Conservation (phyloP, 257 asterid genomes). For the Solanum neorickii region DNA sequence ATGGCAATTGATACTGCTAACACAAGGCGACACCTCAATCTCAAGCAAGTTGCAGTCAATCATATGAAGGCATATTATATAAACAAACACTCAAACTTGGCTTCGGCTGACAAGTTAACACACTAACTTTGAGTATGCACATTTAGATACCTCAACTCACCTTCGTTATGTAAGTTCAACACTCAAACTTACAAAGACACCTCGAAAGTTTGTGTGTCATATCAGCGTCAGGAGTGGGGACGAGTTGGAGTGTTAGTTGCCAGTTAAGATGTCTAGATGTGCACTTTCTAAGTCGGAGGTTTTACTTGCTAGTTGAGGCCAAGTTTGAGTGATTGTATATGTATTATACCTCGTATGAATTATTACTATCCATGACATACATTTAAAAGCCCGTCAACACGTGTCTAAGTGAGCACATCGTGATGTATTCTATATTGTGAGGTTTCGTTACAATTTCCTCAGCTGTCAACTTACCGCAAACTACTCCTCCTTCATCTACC, state of each 20-base stretch:
- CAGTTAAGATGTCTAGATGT: not conserved
- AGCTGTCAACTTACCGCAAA: not conserved
- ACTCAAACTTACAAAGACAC: not conserved
- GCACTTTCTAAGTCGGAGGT: not conserved
- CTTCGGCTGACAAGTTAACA: not conserved
- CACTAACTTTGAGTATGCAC: not conserved
- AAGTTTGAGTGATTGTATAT: not conserved
- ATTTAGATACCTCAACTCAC: not conserved
- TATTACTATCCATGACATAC: not conserved
- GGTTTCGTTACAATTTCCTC: not conserved
- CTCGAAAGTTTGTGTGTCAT: not conserved
- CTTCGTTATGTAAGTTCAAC: not conserved
- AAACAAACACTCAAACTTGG: not conserved
- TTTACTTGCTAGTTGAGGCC: not conserved
- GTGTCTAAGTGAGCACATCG: not conserved
- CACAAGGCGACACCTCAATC: not conserved
- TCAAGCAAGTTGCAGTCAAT: not conserved
- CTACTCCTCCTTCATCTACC: not conserved
- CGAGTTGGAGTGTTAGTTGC: not conserved
- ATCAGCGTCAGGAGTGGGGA: not conserved
- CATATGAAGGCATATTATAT: not conserved
- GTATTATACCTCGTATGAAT: not conserved
- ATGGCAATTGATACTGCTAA: constrained; percentile 17
- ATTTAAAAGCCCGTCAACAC: not conserved
- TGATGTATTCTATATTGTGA: not conserved